Evolutionary conservation across 345 rosid genomes (phyloP), one percentile per base, ranked within the genome.

Genomic region (Salix exigua): DNA sequence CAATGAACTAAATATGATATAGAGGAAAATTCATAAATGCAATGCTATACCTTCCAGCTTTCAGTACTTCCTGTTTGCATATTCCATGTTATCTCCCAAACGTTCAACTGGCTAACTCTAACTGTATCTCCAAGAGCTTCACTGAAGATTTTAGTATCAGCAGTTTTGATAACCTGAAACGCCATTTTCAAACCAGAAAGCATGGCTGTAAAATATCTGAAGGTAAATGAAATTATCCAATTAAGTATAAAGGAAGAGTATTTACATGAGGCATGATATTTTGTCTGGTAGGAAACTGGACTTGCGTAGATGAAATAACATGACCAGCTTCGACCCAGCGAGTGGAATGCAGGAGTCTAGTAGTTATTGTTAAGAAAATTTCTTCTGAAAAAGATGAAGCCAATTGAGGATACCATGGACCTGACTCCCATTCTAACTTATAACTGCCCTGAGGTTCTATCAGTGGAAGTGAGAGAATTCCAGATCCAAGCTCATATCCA

Each of bases 241-340:
- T 13, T 8, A 23, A 18, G 69, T 46, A 53, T 11, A 73, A 33
- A 10, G 64, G 70, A 69, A 73, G 65, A 75, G 66, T 69, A 77
- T 67, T 64, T 89, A 96, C 98, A 89, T 91, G 91, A 40, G 93
- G 91, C 73, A 68, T 62, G 75, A 74, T 80, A 67, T 88, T 82
- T 80, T 88, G 85, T 83, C 84, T 91, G 74, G 83, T 84, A 70
- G 96, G 94, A 66, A 93, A 82, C 78, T 80, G 88, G 70, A 96
- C 85, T 88, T 96, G 99, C 17, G 91, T 74, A 63, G 96, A 92
- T 46, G 97, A 89, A 73, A 96, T 69, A 60, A 86, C 73, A 87
- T 96, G 99, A 76, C 96, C 94, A 75, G 88, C 91, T 75, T 91
- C 94, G 67, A 88, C 91, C 88, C 96, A 93, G 60, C 90, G 84